Conservation (phyloP, 225 moss, liverwort and hornwort genomes). For the Polytrichum commune region DNA sequence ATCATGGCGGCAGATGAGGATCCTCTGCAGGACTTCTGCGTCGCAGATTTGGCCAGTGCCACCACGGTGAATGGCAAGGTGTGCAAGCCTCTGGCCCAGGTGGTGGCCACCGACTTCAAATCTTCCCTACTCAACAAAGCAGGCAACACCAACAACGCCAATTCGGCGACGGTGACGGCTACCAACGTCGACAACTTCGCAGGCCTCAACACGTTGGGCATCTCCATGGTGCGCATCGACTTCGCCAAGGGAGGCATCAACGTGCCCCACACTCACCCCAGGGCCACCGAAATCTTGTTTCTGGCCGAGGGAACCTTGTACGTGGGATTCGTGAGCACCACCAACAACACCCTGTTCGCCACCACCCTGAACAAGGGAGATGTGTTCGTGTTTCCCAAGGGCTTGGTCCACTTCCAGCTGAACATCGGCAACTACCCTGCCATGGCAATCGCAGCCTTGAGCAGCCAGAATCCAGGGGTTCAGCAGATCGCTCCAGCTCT, state of each 20-base stretch:
- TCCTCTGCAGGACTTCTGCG: slow-evolving; percentile 18
- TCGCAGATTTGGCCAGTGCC: too few relatives aligned
- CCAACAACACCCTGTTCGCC: too few relatives aligned
- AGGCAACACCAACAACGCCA: slow-evolving; percentile 5
- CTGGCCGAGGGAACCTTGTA: slow-evolving; percentile 7
- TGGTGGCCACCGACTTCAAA: neutral
- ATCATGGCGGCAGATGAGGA: slow-evolving; percentile 24
- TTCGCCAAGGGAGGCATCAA: slow-evolving; percentile 28
- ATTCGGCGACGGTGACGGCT: neutral
- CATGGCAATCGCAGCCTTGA: too few relatives aligned
- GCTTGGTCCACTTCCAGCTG: too few relatives aligned
- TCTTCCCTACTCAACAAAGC: neutral
- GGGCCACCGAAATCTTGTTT: neutral
- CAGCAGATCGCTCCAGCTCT: too few relatives aligned
- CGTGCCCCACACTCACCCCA: too few relatives aligned
- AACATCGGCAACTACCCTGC: too few relatives aligned
- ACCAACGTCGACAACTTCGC: slow-evolving; percentile 15
- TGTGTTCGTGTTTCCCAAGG: too few relatives aligned
- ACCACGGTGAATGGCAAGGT: too few relatives aligned
- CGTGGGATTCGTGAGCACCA: slow-evolving; percentile 23
- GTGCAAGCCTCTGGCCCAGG: neutral
- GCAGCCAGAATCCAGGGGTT: too few relatives aligned
- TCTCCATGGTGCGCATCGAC: slow-evolving; percentile 34
- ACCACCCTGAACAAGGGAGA: too few relatives aligned
- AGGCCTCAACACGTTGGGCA: slow-evolving; percentile 40